Base-by-base conservation (phyloP, 805 yeast species). In the Metschnikowia baotianmanensis region DNA sequence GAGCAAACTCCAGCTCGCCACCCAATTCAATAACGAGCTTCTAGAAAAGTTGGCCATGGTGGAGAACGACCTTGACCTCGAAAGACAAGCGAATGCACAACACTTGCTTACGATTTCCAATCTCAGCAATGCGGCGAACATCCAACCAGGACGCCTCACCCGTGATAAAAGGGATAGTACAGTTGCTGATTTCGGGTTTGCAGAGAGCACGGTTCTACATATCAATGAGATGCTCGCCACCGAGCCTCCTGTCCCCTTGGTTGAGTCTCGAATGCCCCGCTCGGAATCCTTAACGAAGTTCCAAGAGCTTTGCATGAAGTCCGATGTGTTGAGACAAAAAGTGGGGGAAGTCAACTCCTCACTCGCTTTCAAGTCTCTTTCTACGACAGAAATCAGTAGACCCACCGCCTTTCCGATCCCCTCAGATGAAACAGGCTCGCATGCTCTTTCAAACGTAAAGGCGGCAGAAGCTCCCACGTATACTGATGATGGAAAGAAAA, bases 11-110 rank as follows among this genome's bases (percentile, higher is more conserved):
- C 62, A 55, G 32, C 45, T 59, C 7, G 52, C 69, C 9, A 63
- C 57, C 27, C 72, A 66, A 34, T 59, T 66, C 47, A 69, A 67
- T 48, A 68, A 67, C 44, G 74, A 67, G 45, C 51, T 69, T 13
- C 50, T 71, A 12, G 77, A 71, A 46, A 64, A 61, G 40, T 45
- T 69, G 22, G 75, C 74, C 15, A 34, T 71, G 12, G 39, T 67
- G n/a, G 75, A 71, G 40, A 65, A 63, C 43, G 77, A 71, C 34
- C 50, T 62, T 30, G 53, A 47, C 19, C 36, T 43, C 19, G 55
- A 51, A 29, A 31, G 43, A 13, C 51, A 45, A 18, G 38, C 40
- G 11, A 49, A 47, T 18, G 53, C 53, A 7, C 43, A 40, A 19
- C 43, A 39, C 21, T 24, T 30, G 29, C 49, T 50, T 37, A 38